Percentiles rank a stretch among this genome's conserved stretches.
Conservation (phyloP, 148 eudicot species). For the Rhododendron molle region DNA sequence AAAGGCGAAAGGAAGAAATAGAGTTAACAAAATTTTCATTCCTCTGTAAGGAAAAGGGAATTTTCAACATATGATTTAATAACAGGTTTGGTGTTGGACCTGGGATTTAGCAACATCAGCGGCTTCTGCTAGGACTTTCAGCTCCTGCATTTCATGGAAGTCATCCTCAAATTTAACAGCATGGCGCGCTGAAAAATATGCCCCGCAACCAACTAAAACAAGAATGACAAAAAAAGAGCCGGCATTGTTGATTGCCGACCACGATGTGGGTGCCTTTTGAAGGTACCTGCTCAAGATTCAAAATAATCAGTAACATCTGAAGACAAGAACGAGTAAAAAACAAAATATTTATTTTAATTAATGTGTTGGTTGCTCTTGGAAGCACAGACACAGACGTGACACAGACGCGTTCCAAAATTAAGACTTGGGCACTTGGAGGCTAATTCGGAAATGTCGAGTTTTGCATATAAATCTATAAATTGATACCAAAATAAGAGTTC, state of each 20-base stretch:
- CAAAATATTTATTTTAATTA: background rate
- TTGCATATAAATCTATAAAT: background rate
- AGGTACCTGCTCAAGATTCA: constrained; percentile 42
- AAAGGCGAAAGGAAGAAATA: background rate
- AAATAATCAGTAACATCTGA: background rate
- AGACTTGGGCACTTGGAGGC: background rate
- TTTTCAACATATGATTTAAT: background rate
- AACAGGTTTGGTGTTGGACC: constrained; percentile 22
- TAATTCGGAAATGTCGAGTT: background rate
- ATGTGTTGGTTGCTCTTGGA: background rate
- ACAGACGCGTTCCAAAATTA: background rate
- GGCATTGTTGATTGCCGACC: constrained; percentile 33
- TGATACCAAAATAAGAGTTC: background rate
- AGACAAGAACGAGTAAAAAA: background rate
- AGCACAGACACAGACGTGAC: background rate
- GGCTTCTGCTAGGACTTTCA: constrained; percentile 62
- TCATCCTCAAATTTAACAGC: constrained; percentile 61
- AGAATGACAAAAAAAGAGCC: constrained; percentile 34
- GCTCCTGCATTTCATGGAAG: constrained; percentile 49
- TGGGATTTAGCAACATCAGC: constrained; percentile 79
- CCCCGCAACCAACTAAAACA: constrained; percentile 36
- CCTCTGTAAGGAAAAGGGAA: background rate
- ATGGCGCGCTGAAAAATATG: constrained; percentile 42
- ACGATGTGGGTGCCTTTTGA: constrained; percentile 47
- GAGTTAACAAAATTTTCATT: background rate